Base-by-base conservation (phyloP, 2,329 filamentous ascomycete genomes). In the Metarhizium humberi region DNA sequence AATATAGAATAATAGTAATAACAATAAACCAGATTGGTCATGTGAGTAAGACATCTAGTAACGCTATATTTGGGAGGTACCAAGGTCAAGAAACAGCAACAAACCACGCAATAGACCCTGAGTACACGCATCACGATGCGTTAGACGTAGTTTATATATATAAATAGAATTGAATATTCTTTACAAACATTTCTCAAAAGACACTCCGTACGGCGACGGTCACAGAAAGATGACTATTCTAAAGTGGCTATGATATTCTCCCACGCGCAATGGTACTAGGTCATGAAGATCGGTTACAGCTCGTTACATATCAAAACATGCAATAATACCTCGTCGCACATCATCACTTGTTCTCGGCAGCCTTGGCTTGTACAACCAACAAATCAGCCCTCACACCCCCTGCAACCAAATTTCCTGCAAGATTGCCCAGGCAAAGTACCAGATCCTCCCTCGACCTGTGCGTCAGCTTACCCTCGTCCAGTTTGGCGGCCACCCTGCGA, bases 331-430 rank as follows among this genome's bases (percentile, higher is more conserved):
- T 25, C 18, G 43, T 34, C 32, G 10, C 32, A 7, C 6, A 48
- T 8, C 8, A 30, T 48, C 10, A 29, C 8, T 11, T 16, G 4
- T 55, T 38, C 6, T 29, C 36, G 2, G 14, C 2, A 20, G 34
- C 46, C 60, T 62, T 81, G 50, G 62, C 58, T 54, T 66, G 63
- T 14, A 66, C 63, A 25, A 66, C 63, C 51, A 66, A 55, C 52
- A 66, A 14, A 46, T 66, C 64, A 1, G 64, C 60, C 18, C 55
- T 56, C 13, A 62, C 58, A 18, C 61, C 60, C 8, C 56, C 61
- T 7, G 62, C 61, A 14, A 64, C 57, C 32, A 66, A 59, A 30
- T 58, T 57, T 8, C 59, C 51, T 2, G 61, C 64, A 32, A 65
- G 46, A n/a, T 53, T 43, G 8, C 64, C 64, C 52, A 66, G 34